A percentile compares a stretch with the other conserved stretches of the same genome.
These are phyloP conservation scores for Setaria viridis DNA, from an alignment of 202 grass and related monocot genomes.

Conservation along the genomic window DNA sequence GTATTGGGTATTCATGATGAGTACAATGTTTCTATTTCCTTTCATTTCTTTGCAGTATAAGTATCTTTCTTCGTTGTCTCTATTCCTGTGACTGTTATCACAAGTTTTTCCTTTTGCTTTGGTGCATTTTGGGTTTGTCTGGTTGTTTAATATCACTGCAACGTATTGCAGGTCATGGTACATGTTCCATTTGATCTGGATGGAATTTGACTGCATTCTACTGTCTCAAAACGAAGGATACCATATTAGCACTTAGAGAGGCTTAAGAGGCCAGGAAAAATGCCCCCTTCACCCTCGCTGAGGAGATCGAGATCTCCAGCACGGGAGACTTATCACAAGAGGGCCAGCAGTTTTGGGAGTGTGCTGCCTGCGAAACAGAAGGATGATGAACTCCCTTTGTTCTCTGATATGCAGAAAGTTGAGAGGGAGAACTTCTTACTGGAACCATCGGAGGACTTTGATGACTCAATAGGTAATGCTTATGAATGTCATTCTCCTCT, in stretches of 20 bases:
- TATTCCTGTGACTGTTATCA: conserved; percentile 1
- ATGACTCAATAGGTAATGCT: conserved; percentile 82
- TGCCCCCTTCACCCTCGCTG: conserved; percentile 69
- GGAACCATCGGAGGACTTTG: conserved; percentile 73
- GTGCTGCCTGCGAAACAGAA: conserved; percentile 58
- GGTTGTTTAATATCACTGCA: neutral
- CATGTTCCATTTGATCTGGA: conserved; percentile 10
- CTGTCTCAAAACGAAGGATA: conserved; percentile 36
- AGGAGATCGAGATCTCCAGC: conserved; percentile 69
- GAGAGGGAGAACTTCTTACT: conserved; percentile 89
- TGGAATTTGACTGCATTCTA: conserved; percentile 34
- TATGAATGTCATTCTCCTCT: neutral
- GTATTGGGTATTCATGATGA: conserved; percentile 28
- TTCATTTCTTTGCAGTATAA: conserved; percentile 6
- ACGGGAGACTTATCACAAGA: conserved; percentile 63
- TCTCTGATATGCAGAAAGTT: conserved; percentile 76
- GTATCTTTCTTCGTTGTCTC: neutral
- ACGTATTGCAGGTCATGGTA: conserved; percentile 43
- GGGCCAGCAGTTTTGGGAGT: conserved; percentile 65
- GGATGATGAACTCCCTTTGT: conserved; percentile 82
- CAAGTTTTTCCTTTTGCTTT: conserved; percentile 18
- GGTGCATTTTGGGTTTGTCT: conserved; percentile 29
- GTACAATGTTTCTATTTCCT: neutral
- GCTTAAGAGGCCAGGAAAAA: conserved; percentile 49
- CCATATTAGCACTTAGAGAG: conserved; percentile 29